phyloP scores from a whole-genome alignment of 768 basidiomycete species.

The Naganishia antarctica region DNA sequence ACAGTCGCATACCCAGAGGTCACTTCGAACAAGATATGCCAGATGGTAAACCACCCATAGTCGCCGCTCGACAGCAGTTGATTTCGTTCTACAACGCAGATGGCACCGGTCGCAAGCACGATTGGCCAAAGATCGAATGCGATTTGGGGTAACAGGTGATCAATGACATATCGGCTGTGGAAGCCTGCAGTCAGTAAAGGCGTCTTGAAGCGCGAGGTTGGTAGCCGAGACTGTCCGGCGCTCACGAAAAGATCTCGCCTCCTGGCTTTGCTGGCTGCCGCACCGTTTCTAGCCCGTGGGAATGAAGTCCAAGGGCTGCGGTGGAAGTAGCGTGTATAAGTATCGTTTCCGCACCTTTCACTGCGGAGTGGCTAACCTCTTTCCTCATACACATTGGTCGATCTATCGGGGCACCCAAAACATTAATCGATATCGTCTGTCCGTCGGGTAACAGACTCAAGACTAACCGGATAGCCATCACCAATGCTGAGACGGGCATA shows the following conservation, averaged over 20 bases:
- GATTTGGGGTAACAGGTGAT: constrained; percentile 35
- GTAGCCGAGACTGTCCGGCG: background rate
- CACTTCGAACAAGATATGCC: constrained; percentile 43
- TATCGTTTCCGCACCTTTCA: background rate
- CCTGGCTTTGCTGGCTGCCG: background rate
- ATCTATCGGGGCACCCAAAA: constrained; percentile 41
- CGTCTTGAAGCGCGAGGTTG: no score
- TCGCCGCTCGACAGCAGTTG: constrained; percentile 35
- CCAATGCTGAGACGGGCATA: background rate
- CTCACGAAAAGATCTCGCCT: constrained; percentile 3
- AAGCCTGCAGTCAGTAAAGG: background rate
- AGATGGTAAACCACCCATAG: constrained; percentile 37
- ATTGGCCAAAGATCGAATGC: constrained; percentile 47
- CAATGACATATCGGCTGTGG: constrained; percentile 26
- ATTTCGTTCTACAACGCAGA: constrained; percentile 39
- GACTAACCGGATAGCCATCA: constrained; percentile 4
- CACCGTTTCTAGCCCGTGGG: background rate
- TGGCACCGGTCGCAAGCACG: constrained; percentile 36
- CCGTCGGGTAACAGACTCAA: no score
- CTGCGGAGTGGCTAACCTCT: constrained; percentile 28
- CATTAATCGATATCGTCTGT: constrained; percentile 26
- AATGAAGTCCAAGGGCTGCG: constrained; percentile 1
- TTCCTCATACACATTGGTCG: constrained; percentile 48
- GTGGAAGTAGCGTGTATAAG: background rate
- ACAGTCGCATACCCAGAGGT: constrained; percentile 42